Evolutionary conservation across 2,329 filamentous ascomycete species (phyloP), one percentile per base, ranked within the genome.

Genomic region (Pseudocercospora ulei): DNA sequence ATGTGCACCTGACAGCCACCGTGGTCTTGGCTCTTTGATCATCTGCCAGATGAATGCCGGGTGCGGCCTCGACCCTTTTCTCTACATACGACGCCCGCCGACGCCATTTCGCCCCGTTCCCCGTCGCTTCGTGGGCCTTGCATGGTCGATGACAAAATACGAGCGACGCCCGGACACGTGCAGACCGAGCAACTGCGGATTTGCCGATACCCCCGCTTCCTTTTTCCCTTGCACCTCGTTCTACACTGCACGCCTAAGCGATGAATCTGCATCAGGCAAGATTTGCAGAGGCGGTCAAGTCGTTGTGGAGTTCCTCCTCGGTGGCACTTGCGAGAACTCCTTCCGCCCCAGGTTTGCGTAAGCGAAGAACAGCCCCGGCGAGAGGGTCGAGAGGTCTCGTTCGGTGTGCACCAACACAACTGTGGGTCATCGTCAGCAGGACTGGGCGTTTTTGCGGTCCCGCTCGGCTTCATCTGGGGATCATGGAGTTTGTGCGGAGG

Each of bases 151-250:
- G 13, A 29, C 25, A 27, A 25, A 39, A 33, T 16, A 33, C 17
- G 19, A 23, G 37, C n/a, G 18, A 26, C 19, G 13, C 24, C 26
- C 34, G 39, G 39, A 25, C 20, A 26, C 25, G 16, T 36, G 39
- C 23, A 41, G 24, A 30, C 33, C 31, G 26, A 35, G n/a, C 25
- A 30, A 41, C 31, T 29, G 26, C 36, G 36, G 24, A 23, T 16
- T 23, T 14, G 9, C 37, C 20, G 22, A 31, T 34, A 33, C 29
- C 19, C 24, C 34, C 22, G n/a, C 23, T 12, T 25, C 27, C 13
- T 30, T n/a, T n/a, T n/a, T n/a, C n/a, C 12, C 12, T 16, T 36
- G 12, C 25, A n/a, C n/a, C n/a, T n/a, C n/a, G n/a, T n/a, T n/a
- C n/a, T n/a, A n/a, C n/a, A n/a, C n/a, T n/a, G n/a, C n/a, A n/a